phyloP scores from a whole-genome alignment of 345 rosid species.

The Euphorbia tirucalli region DNA sequence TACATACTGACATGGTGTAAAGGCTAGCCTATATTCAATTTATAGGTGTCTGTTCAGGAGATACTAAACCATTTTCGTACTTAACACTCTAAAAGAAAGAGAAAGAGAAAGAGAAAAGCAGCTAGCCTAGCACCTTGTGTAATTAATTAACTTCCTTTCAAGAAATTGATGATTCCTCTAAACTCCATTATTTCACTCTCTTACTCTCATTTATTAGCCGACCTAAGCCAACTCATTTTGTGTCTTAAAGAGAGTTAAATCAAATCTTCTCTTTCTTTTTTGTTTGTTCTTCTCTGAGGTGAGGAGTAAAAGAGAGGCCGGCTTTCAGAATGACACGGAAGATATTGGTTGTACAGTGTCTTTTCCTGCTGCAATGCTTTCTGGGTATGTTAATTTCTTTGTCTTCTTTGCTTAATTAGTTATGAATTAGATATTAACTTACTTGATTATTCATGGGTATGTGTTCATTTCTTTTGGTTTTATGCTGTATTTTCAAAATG shows the following conservation, averaged over 20 bases:
- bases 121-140: too few relatives aligned
- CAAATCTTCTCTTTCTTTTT: too few relatives aligned
- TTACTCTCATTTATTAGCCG: too few relatives aligned
- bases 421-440: too few relatives aligned
- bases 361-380: slow-evolving; percentile 27
- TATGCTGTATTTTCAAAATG: background rate
- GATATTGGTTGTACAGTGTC: slow-evolving; percentile 17
- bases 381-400: slow-evolving; percentile 28
- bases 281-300: background rate
- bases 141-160: slow-evolving; percentile 27
- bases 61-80: background rate
- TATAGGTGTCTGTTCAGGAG: too few relatives aligned
- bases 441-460: background rate
- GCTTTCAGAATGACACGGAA: slow-evolving; percentile 24
- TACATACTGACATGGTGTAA: too few relatives aligned
- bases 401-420: background rate
- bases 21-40: too few relatives aligned
- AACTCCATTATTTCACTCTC: too few relatives aligned
- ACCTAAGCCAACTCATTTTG: too few relatives aligned
- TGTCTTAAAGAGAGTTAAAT: too few relatives aligned
- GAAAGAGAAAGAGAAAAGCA: slow-evolving; percentile 13
- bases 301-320: background rate
- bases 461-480: background rate
- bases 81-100: background rate
- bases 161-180: slow-evolving; percentile 35